phyloP scores from a whole-genome alignment of 1,284 basidiomycete genomes.

The Naganishia albida region DNA sequence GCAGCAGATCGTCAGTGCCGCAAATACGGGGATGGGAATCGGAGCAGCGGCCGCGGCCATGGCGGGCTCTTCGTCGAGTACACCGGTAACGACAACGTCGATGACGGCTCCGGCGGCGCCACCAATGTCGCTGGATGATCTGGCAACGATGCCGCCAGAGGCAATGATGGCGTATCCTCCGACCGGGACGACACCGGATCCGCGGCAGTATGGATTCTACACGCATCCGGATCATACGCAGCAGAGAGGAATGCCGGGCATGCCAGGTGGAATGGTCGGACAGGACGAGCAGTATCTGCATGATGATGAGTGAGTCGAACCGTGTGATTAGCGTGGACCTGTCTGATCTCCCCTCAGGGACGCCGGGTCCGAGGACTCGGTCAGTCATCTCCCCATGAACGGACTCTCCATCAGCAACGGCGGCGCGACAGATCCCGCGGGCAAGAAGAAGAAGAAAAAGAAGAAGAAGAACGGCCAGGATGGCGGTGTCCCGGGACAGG shows the following conservation, averaged over 20 bases:
- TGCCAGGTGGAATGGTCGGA: slow-evolving; percentile 33
- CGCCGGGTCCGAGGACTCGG: slow-evolving; percentile 28
- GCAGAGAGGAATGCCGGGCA: slow-evolving; percentile 40
- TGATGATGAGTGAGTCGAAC: slow-evolving; percentile 49
- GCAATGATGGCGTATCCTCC: slow-evolving; percentile 37
- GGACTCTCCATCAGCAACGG: slow-evolving; percentile 21
- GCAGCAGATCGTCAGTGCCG: slow-evolving; percentile 62
- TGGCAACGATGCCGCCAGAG: slow-evolving; percentile 30
- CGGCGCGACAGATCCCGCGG: slow-evolving; percentile 35
- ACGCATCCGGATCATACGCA: slow-evolving; percentile 58
- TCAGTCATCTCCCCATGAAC: slow-evolving; percentile 28
- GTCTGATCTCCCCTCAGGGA: slow-evolving; percentile 15
- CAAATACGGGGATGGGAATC: slow-evolving; percentile 59
- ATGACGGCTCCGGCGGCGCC: slow-evolving; percentile 20
- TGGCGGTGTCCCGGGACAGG: slow-evolving; percentile 39
- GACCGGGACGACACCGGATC: slow-evolving; percentile 38
- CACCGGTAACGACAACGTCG: neutral
- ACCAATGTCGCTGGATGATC: slow-evolving; percentile 16
- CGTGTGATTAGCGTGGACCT: slow-evolving; percentile 28
- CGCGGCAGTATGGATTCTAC: slow-evolving; percentile 58
- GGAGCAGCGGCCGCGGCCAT: slow-evolving; percentile 46
- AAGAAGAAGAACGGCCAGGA: slow-evolving; percentile 57
- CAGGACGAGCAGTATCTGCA: slow-evolving; percentile 56
- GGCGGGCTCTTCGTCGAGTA: slow-evolving; percentile 35
- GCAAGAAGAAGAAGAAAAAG: slow-evolving; percentile 59